These are phyloP conservation scores for Aspergillus japonicus DNA, from an alignment of 2,329 filamentous ascomycete species.

Conservation along the genomic window DNA sequence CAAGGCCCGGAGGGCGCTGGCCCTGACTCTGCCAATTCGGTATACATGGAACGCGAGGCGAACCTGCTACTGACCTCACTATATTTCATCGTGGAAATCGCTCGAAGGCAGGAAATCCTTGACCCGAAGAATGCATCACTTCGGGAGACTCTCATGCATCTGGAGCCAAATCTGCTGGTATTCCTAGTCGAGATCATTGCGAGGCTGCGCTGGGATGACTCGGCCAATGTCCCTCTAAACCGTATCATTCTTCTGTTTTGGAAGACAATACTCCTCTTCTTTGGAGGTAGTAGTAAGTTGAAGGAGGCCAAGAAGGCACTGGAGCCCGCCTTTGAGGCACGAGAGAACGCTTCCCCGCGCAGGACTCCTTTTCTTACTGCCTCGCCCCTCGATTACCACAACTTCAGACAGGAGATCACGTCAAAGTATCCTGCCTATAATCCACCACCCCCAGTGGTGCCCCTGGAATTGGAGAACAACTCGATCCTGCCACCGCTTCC, in stretches of 20 bases:
- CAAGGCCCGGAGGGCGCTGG: constrained; percentile 28
- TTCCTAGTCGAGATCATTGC: constrained; percentile 69
- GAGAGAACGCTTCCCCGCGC: constrained; percentile 47
- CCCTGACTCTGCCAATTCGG: constrained; percentile 33
- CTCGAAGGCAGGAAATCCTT: constrained; percentile 36
- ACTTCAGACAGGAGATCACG: constrained; percentile 93
- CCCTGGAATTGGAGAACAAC: constrained; percentile 84
- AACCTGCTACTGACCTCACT: constrained; percentile 45
- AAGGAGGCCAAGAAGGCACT: constrained; percentile 71
- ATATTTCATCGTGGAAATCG: constrained; percentile 44
- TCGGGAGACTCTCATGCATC: constrained; percentile 46
- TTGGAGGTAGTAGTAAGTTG: constrained; percentile 75
- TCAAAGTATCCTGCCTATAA: constrained; percentile 98
- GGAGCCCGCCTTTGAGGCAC: constrained; percentile 52
- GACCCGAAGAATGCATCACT: constrained; percentile 25
- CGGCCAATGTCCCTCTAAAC: constrained; percentile 55
- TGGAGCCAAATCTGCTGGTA: constrained; percentile 68
- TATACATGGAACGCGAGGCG: constrained; percentile 40
- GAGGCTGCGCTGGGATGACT: constrained; percentile 68
- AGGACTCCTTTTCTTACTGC: constrained; percentile 82
- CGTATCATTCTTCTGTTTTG: constrained; percentile 81
- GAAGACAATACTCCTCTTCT: constrained; percentile 84
- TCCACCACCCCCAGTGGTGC: constrained; percentile 77
- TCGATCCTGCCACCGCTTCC: constrained; percentile 84
- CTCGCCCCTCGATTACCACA: constrained; percentile 91